A percentile compares a stretch with the other conserved stretches of the same genome.
Conservation (phyloP, 2,329 filamentous ascomycete genomes). For the Zymoseptoria brevis region DNA sequence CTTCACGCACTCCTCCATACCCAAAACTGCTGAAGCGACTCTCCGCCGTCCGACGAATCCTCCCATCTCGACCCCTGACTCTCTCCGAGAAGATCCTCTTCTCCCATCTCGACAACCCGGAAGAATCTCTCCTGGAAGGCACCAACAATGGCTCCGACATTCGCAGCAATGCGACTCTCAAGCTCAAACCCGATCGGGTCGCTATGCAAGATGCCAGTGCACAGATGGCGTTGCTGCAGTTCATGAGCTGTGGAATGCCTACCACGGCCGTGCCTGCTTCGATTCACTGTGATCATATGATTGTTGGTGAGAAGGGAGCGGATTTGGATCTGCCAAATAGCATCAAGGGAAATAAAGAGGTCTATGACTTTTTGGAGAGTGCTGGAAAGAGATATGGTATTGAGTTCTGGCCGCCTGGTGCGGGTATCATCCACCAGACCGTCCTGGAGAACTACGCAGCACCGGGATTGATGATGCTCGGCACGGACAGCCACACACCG, state of each 20-base stretch:
- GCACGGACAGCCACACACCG: slow-evolving; percentile 93
- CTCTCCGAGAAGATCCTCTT: slow-evolving; percentile 98
- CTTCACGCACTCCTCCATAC: slow-evolving; percentile 66
- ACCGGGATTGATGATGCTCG: slow-evolving; percentile 98
- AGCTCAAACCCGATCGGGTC: slow-evolving; percentile 93
- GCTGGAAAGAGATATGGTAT: slow-evolving; percentile 86
- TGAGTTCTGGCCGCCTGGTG: slow-evolving; percentile 90
- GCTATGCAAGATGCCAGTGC: slow-evolving; percentile 99
- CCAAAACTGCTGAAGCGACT: slow-evolving; percentile 72
- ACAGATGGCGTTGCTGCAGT: slow-evolving; percentile 96
- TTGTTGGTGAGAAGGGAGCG: slow-evolving; percentile 87
- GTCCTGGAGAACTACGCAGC: slow-evolving; percentile 96
- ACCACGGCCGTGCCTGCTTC: slow-evolving; percentile 89
- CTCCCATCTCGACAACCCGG: slow-evolving; percentile 81
- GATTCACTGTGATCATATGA: slow-evolving; percentile 98
- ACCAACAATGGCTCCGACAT: slow-evolving; percentile 80
- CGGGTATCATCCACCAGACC: slow-evolving; percentile 94
- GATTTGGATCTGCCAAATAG: slow-evolving; percentile 76
- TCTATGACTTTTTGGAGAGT: slow-evolving; percentile 94
- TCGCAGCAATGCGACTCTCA: slow-evolving; percentile 82
- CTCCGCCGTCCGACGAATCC: slow-evolving; percentile 63
- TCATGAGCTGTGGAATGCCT: slow-evolving; percentile 92
- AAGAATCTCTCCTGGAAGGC: slow-evolving; percentile 75
- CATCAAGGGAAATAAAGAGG: slow-evolving; percentile 88
- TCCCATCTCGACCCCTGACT: slow-evolving; percentile 59